A percentile compares a stretch with the other conserved stretches of the same genome.
Evolutionary conservation across 2,329 filamentous ascomycete species (phyloP).

Genomic region (Paecilomyces variotii): DNA sequence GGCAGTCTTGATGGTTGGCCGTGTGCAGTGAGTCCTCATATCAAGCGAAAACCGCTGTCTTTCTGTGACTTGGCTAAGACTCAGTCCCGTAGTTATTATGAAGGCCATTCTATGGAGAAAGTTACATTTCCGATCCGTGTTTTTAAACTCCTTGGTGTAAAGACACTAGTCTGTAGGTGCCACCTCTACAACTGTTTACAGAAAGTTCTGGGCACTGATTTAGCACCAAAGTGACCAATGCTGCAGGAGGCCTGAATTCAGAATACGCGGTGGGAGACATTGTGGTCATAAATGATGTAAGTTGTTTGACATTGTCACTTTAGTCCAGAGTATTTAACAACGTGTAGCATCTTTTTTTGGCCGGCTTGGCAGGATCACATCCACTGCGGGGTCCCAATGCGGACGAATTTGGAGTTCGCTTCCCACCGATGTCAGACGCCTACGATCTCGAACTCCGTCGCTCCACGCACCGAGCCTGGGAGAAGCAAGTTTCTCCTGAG

Average conservation of each 20-base stretch:
- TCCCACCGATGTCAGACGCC: conserved; percentile 57
- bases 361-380: conserved; percentile 53
- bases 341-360: conserved; percentile 53
- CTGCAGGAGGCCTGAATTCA: conserved; percentile 58
- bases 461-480: conserved; percentile 51
- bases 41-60: neutral
- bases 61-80: neutral
- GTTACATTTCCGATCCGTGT: conserved; percentile 58
- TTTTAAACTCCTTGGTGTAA: conserved; percentile 54
- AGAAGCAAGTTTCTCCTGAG: conserved; percentile 37
- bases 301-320: conserved; percentile 9
- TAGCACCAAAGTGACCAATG: conserved; percentile 51
- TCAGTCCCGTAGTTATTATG: conserved; percentile 49
- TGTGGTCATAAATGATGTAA: conserved; percentile 56
- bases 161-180: conserved; percentile 48
- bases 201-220: conserved; percentile 3
- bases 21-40: conserved; percentile 50
- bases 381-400: conserved; percentile 56
- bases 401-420: conserved; percentile 55
- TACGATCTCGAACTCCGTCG: conserved; percentile 56
- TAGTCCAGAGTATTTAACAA: conserved; percentile 5
- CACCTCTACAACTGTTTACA: neutral
- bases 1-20: conserved; percentile 56
- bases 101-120: conserved; percentile 56
- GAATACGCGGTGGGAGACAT: conserved; percentile 58